Evolutionary conservation across 768 basidiomycete species (phyloP), one percentile per base, ranked within the genome.

Genomic region (Phanerodontia chrysosporium): DNA sequence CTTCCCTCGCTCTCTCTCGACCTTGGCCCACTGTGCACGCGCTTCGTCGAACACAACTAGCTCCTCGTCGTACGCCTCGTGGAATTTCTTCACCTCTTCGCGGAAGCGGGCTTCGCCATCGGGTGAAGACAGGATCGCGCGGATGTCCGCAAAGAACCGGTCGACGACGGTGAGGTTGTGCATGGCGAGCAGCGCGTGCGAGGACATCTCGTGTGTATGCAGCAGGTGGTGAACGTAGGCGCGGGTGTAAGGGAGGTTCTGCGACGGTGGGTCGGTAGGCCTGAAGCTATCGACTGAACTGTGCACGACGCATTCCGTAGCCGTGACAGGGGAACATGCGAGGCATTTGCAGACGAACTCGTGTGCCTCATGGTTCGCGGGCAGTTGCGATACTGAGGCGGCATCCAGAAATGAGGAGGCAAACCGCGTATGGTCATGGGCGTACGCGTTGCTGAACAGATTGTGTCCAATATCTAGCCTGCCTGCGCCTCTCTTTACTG

Each of bases 191-290:
- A 94, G 70, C 3, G 90, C 68, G 64, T 95, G 90, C 0, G 90
- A 87, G 0, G 86, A 83, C 92, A 95, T 94, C 70, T 95, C 93
- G 70, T 95, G 93, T 6, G 92, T 92, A 53, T 88, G 86, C 35
- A 94, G 74, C 14, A 95, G 81, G 65, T 95, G 92, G 67, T 95
- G 91, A 29, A 92, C 52, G 64, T 95, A 95, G 2, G 89, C 87
- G 22, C 77, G 73, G n/a, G 73, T 76, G 62, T 70, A 75, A 0
- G 75, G 69, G 10, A 66, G 64, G 25, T 59, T 53, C 16, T 42
- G 51, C 22, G 57, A 3, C 14, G 80, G 77, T 4, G 78, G 61
- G 76, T 44, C 24, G 13, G 22, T 14, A 10, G 27, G 29, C 27
- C 44, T 39, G 42, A 51, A 29, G 6, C 56, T 30, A 18, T 84